Conservation (phyloP, 805 yeast genomes). For the Cyberlindnera petersonii region DNA sequence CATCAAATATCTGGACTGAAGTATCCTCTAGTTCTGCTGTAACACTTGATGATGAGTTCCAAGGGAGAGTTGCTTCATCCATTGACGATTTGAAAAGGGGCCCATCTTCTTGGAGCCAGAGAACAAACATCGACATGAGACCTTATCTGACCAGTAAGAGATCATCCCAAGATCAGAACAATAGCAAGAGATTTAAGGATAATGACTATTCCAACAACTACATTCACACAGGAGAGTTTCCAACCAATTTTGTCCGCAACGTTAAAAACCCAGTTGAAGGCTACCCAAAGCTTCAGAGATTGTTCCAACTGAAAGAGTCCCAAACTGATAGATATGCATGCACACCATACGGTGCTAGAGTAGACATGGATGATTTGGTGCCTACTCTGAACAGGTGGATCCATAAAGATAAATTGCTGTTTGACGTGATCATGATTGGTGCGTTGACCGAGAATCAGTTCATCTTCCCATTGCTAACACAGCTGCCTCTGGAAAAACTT, state of each 20-base stretch:
- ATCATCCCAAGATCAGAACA: neutral
- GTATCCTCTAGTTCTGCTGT: slow-evolving; percentile 15
- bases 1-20: slow-evolving; percentile 10
- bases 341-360: slow-evolving; percentile 63
- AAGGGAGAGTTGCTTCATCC: slow-evolving; percentile 1
- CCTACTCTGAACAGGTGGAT: slow-evolving; percentile 62
- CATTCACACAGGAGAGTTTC: slow-evolving; percentile 57
- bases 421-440: slow-evolving; percentile 91
- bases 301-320: slow-evolving; percentile 59
- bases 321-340: slow-evolving; percentile 53
- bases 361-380: slow-evolving; percentile 48
- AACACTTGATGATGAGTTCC: slow-evolving; percentile 4
- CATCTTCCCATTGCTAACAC: slow-evolving; percentile 54
- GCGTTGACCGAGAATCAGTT: slow-evolving; percentile 75
- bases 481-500: slow-evolving; percentile 66
- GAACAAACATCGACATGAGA: neutral
- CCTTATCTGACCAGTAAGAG: neutral
- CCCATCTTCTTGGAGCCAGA: slow-evolving; percentile 6
- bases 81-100: slow-evolving; percentile 4
- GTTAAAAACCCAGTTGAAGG: slow-evolving; percentile 68
- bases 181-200: slow-evolving; percentile 35
- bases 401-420: slow-evolving; percentile 50
- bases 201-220: slow-evolving; percentile 74
- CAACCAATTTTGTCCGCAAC: slow-evolving; percentile 65
- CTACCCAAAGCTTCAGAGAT: slow-evolving; percentile 73